A percentile compares a stretch with the other conserved stretches of the same genome.
These are phyloP conservation scores for Auxenochlorella protothecoides DNA, from an alignment of 139 green algal genomes.

Conservation along the genomic window DNA sequence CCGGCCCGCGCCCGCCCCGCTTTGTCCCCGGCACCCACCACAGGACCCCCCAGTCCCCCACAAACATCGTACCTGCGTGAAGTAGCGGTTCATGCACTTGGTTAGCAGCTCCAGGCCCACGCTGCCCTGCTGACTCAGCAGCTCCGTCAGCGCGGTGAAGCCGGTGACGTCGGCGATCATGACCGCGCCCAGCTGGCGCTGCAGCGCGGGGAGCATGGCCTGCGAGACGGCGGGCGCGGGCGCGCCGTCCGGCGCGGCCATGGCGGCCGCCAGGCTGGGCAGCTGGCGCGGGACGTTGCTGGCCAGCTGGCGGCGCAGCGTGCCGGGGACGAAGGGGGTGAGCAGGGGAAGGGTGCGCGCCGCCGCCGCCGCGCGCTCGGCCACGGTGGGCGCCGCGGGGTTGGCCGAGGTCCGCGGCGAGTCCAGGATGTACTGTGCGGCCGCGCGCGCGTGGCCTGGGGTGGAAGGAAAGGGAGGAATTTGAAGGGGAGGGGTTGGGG, in stretches of 20 bases:
- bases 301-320: conserved; percentile 41
- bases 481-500: too few species aligned
- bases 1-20: too few species aligned
- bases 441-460: too few species aligned
- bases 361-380: background rate
- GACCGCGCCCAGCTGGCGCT: conserved; percentile 24
- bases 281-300: background rate
- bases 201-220: too few species aligned
- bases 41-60: background rate
- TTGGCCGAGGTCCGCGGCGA: too few species aligned
- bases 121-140: conserved; percentile 27
- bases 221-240: too few species aligned
- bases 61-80: conserved; percentile 32
- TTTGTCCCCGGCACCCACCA: too few species aligned
- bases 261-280: too few species aligned
- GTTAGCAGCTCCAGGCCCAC: conserved; percentile 69
- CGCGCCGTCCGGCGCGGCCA: too few species aligned
- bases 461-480: too few species aligned
- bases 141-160: conserved; percentile 72
- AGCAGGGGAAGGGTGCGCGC: conserved; percentile 25
- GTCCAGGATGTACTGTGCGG: too few species aligned
- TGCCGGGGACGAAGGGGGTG: conserved; percentile 46
- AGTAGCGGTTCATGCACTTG: conserved; percentile 78
- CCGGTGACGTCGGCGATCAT: conserved; percentile 74
- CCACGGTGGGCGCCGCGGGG: background rate